Percentiles rank a stretch among this genome's conserved stretches.
Evolutionary conservation across 108 stramenopile species (phyloP).

Genomic region (Craspedostauros australis): DNA sequence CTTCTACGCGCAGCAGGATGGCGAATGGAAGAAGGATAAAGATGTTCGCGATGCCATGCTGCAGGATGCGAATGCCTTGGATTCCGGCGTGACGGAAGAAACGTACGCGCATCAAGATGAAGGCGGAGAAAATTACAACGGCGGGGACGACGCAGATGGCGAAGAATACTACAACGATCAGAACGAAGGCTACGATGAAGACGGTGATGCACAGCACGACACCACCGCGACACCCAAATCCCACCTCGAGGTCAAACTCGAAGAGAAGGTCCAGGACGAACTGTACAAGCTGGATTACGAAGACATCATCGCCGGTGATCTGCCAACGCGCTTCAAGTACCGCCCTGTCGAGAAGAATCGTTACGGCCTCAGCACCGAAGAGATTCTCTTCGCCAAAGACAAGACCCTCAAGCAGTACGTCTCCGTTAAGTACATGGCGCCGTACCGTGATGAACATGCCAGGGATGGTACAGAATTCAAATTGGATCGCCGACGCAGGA

Average conservation of each 20-base stretch:
- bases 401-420: conserved; percentile 91
- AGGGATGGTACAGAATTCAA: too few relatives aligned
- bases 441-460: conserved; percentile 86
- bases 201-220: conserved; percentile 25
- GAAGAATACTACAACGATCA: conserved; percentile 58
- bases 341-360: conserved; percentile 82
- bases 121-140: conserved; percentile 34
- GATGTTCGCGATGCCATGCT: conserved; percentile 64
- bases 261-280: conserved; percentile 79
- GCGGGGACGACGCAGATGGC: conserved; percentile 29
- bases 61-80: conserved; percentile 47
- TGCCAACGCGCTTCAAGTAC: conserved; percentile 98
- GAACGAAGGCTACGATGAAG: conserved; percentile 42
- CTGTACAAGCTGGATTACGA: conserved; percentile 98
- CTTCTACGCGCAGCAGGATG: conserved; percentile 87
- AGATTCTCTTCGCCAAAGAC: conserved; percentile 92
- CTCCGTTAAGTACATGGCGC: conserved; percentile 93
- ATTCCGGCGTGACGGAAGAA: conserved; percentile 55
- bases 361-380: conserved; percentile 90
- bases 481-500: too few relatives aligned
- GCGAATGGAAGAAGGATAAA: conserved; percentile 68
- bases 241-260: conserved; percentile 60
- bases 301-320: conserved; percentile 94
- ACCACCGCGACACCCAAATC: conserved; percentile 17
- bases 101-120: conserved; percentile 54